phyloP scores from a whole-genome alignment of 2,329 filamentous ascomycete genomes.

The Fusarium austroafricanum region DNA sequence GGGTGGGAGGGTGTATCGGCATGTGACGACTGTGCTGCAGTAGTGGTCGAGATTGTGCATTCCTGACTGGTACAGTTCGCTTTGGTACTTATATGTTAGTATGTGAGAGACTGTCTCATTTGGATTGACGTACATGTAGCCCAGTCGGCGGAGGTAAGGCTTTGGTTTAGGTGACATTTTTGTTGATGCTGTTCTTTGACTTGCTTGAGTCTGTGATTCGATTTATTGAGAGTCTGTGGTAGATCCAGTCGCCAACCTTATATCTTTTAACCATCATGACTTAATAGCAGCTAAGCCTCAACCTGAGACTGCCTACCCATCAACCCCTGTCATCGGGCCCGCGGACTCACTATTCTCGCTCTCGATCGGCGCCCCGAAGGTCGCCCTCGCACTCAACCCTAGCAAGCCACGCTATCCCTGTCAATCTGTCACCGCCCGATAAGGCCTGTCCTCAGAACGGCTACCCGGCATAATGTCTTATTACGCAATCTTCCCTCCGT shows the following conservation, averaged over 20 bases:
- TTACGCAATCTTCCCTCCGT: not conserved
- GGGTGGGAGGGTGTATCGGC: not conserved
- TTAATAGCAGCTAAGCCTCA: not conserved
- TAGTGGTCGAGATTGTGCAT: not conserved
- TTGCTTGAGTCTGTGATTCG: not conserved
- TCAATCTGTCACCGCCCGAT: not conserved
- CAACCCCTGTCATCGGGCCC: not conserved
- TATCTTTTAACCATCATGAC: not conserved
- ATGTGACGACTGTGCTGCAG: slow-evolving; percentile 6
- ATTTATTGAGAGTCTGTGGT: not conserved
- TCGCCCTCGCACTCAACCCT: not conserved
- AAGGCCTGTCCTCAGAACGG: not conserved
- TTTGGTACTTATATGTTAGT: not conserved
- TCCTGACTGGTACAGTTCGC: slow-evolving; percentile 12
- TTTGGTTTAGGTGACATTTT: slow-evolving; percentile 8
- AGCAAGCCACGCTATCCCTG: not conserved
- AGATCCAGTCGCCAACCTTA: not conserved
- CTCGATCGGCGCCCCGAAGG: not conserved
- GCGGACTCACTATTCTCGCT: not conserved
- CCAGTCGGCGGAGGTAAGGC: slow-evolving; percentile 3
- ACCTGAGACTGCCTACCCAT: not conserved
- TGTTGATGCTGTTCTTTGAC: not conserved
- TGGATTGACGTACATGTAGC: slow-evolving; percentile 2
- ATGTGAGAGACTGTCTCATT: fast-evolving
- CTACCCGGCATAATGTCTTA: not conserved